Conservation (phyloP, 257 asterid genomes). For the Scutellaria baicalensis region DNA sequence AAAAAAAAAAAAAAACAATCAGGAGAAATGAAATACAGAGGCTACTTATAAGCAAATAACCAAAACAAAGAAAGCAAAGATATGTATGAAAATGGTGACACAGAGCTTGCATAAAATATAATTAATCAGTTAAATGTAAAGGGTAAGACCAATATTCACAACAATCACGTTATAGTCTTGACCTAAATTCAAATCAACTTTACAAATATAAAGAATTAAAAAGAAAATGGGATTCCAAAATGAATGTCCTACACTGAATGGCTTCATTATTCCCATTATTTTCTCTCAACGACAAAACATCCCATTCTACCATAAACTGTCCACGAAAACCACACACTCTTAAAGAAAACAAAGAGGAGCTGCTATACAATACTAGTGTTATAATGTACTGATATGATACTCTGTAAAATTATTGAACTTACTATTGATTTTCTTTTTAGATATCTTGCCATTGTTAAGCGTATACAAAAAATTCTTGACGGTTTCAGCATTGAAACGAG, state of each 20-base stretch:
- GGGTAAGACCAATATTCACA: not conserved
- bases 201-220: not conserved
- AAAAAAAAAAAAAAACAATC: not conserved
- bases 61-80: not conserved
- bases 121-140: not conserved
- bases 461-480: conserved; percentile 74
- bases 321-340: not conserved
- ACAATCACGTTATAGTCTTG: not conserved
- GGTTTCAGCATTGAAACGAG: conserved; percentile 84
- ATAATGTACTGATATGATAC: conserved; percentile 1
- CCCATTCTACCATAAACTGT: not conserved
- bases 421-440: conserved; percentile 88
- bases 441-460: conserved; percentile 70
- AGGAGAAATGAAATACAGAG: not conserved
- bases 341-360: not conserved
- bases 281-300: not conserved
- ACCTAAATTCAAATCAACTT: not conserved
- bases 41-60: not conserved
- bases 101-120: not conserved
- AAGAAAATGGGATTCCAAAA: not conserved
- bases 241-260: not conserved
- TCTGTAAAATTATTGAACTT: conserved; percentile 23
- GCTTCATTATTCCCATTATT: not conserved
- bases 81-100: not conserved
- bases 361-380: not conserved